Percentiles rank a stretch among this genome's conserved stretches.
Evolutionary conservation across 2,329 filamentous ascomycete species (phyloP).

Genomic region (Neofusicoccum sp.): DNA sequence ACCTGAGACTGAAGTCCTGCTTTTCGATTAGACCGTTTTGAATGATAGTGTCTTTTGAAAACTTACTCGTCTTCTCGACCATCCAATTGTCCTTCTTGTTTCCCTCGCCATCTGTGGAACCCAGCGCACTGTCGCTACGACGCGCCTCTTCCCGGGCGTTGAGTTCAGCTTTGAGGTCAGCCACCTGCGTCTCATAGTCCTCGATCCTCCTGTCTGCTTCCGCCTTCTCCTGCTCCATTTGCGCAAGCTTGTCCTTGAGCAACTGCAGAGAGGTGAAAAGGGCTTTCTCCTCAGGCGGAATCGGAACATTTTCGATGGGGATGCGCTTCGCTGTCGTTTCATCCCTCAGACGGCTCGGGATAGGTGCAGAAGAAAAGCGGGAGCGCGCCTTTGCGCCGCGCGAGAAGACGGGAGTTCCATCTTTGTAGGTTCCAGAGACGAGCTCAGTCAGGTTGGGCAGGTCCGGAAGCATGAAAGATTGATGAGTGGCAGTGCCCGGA

Average conservation of each 20-base stretch:
- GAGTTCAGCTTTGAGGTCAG: constrained; percentile 49
- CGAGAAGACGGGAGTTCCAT: constrained; percentile 57
- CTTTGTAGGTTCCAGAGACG: constrained; percentile 57
- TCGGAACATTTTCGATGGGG: constrained; percentile 53
- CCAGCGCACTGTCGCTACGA: constrained; percentile 48
- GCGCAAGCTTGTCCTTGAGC: constrained; percentile 56
- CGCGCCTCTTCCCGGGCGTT: constrained; percentile 40
- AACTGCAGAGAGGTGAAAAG: constrained; percentile 61
- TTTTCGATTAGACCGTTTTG: not conserved
- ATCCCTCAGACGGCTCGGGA: constrained; percentile 22
- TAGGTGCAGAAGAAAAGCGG: constrained; percentile 52
- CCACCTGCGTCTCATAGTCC: constrained; percentile 53
- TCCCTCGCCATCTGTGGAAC: constrained; percentile 49
- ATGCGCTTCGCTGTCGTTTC: constrained; percentile 33
- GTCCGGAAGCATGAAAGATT: constrained; percentile 62
- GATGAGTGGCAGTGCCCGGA: constrained; percentile 49
- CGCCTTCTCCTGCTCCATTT: constrained; percentile 56
- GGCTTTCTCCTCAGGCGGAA: constrained; percentile 62
- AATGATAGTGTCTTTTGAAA: not conserved
- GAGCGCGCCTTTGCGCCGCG: constrained; percentile 52
- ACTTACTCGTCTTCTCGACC: constrained; percentile 58
- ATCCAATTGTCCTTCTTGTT: constrained; percentile 39
- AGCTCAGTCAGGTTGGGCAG: constrained; percentile 61
- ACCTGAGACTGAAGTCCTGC: constrained; percentile 60
- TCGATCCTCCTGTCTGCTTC: constrained; percentile 50